Conservation (phyloP, 2,329 filamentous ascomycete genomes). For the Metarhizium brunneum region DNA sequence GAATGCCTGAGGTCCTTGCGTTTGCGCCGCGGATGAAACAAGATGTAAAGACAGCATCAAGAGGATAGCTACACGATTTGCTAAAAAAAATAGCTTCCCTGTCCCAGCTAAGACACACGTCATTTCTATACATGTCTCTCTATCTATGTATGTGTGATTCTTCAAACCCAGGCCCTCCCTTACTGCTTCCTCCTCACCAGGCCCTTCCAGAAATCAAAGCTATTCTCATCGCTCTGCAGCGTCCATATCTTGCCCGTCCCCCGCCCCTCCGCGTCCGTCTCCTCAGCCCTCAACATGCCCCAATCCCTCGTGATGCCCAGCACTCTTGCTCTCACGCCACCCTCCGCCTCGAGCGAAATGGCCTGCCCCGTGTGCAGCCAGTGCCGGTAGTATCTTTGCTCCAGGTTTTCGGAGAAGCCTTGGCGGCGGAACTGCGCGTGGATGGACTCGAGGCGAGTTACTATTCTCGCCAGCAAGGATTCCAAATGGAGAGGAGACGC, state of each 20-base stretch:
- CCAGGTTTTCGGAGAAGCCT: constrained; percentile 67
- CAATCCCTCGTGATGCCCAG: constrained; percentile 87
- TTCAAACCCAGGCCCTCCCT: not conserved
- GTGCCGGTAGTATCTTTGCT: constrained; percentile 66
- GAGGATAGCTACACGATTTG: too few relatives aligned
- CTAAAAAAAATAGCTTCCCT: too few relatives aligned
- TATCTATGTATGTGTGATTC: not conserved
- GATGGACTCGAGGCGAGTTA: constrained; percentile 68
- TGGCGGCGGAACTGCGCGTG: constrained; percentile 65
- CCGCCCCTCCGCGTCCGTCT: constrained; percentile 64
- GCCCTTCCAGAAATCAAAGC: constrained; percentile 94
- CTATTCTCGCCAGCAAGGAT: constrained; percentile 69
- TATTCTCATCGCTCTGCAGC: constrained; percentile 93
- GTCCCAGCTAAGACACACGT: too few relatives aligned
- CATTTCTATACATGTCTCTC: too few relatives aligned
- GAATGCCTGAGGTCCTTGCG: not conserved
- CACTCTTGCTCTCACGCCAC: constrained; percentile 64
- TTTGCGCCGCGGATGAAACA: too few relatives aligned
- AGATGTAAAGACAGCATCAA: too few relatives aligned
- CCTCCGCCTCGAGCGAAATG: constrained; percentile 70
- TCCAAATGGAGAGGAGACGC: constrained; percentile 59
- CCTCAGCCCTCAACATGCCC: constrained; percentile 78
- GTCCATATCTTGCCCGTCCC: constrained; percentile 70
- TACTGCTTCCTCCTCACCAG: constrained; percentile 71
- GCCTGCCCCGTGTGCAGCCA: constrained; percentile 78